phyloP scores from a whole-genome alignment of 2,329 filamentous ascomycete genomes.

The Paraconiothyrium sp. region DNA sequence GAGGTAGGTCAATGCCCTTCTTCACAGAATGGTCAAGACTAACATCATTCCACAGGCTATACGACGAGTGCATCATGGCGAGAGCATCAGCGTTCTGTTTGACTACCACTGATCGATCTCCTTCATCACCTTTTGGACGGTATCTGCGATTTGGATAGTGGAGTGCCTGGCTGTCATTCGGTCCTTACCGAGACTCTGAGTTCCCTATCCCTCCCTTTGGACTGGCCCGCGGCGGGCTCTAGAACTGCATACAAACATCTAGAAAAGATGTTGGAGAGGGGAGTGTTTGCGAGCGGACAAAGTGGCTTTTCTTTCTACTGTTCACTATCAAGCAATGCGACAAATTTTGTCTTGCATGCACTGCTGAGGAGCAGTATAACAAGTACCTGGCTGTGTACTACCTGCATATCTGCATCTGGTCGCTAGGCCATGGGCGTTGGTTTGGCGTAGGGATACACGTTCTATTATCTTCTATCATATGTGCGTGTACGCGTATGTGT shows the following conservation, averaged over 20 bases:
- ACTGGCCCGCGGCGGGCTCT: neutral
- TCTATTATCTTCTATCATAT: neutral
- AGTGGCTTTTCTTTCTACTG: constrained; percentile 13
- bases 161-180: constrained; percentile 9
- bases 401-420: constrained; percentile 14
- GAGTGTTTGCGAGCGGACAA: neutral
- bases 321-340: constrained; percentile 14
- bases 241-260: constrained; percentile 17
- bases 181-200: constrained; percentile 10
- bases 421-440: constrained; percentile 10
- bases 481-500: neutral
- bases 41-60: constrained; percentile 68
- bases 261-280: constrained; percentile 20
- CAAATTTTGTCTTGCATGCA: constrained; percentile 15
- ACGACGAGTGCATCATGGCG: constrained; percentile 93
- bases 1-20: constrained; percentile 65
- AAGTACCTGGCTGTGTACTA: constrained; percentile 22
- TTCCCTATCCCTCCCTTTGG: constrained; percentile 3
- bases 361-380: constrained; percentile 34
- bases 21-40: constrained; percentile 19
- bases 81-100: constrained; percentile 96
- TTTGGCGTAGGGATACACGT: constrained; percentile 4
- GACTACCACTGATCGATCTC: constrained; percentile 70
- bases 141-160: constrained; percentile 17
- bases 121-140: constrained; percentile 5